These are phyloP conservation scores for Trichoderma brevicompactum DNA, from an alignment of 2,329 filamentous ascomycete genomes.

Conservation along the genomic window DNA sequence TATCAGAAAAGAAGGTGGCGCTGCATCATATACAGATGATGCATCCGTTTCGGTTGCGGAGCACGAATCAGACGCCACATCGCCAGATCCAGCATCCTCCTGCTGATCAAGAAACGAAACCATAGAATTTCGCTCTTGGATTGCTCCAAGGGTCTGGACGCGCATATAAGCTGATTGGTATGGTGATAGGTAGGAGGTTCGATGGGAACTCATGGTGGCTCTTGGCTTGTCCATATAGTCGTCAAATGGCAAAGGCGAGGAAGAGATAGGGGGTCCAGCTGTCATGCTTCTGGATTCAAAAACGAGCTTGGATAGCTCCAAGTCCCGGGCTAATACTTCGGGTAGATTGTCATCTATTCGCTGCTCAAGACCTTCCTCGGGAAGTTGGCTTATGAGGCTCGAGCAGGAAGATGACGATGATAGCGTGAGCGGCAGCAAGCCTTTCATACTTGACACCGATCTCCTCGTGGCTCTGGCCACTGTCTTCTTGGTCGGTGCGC, in stretches of 20 bases:
- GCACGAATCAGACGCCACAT: conserved; percentile 42
- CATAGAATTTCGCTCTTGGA: conserved; percentile 44
- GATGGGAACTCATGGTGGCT: conserved; percentile 11
- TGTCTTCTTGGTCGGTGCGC: conserved; percentile 31
- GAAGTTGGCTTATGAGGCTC: conserved; percentile 33
- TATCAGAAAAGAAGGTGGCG: conserved; percentile 41
- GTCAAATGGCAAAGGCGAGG: background rate
- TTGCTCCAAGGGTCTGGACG: conserved; percentile 42
- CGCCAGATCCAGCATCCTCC: conserved; percentile 32
- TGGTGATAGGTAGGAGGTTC: conserved; percentile 33
- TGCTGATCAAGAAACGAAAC: conserved; percentile 42
- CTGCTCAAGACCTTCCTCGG: conserved; percentile 38
- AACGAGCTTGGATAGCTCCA: conserved; percentile 53
- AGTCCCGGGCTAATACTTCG: conserved; percentile 59
- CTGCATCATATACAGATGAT: conserved; percentile 38
- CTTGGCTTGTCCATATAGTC: conserved; percentile 1
- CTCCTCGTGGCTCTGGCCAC: conserved; percentile 37
- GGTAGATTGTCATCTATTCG: conserved; percentile 53
- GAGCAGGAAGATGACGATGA: conserved; percentile 36
- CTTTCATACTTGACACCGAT: conserved; percentile 48
- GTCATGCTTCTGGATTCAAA: conserved; percentile 59
- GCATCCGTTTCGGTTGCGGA: conserved; percentile 40
- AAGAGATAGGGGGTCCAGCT: conserved; percentile 51
- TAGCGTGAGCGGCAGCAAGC: conserved; percentile 45
- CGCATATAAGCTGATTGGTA: conserved; percentile 40